Conservation (phyloP, 2,329 filamentous ascomycete genomes). For the Onygenales sp. region DNA sequence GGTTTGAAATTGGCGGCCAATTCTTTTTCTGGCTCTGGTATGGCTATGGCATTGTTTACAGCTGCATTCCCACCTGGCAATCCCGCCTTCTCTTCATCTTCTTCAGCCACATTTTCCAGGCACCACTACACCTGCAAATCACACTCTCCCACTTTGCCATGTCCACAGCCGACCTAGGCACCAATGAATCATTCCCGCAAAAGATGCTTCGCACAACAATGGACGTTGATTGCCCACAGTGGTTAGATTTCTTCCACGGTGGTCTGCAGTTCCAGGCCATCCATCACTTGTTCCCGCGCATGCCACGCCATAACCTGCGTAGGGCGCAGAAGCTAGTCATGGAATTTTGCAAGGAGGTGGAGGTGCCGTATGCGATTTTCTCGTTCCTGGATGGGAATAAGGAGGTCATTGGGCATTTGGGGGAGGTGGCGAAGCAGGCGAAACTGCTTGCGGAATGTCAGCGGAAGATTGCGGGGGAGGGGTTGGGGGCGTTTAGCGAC, state of each 20-base stretch:
- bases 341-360: conserved; percentile 72
- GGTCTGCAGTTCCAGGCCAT: conserved; percentile 85
- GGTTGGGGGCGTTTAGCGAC: conserved; percentile 11
- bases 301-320: conserved; percentile 77
- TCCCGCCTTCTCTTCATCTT: conserved; percentile 66
- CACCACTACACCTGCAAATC: conserved; percentile 80
- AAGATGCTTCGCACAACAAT: conserved; percentile 88
- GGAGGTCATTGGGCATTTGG: conserved; percentile 65
- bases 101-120: conserved; percentile 70
- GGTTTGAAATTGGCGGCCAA: conserved; percentile 67
- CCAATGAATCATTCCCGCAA: conserved; percentile 77
- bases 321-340: conserved; percentile 64
- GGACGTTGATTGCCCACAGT: conserved; percentile 80
- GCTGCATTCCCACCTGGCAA: conserved; percentile 57
- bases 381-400: conserved; percentile 78
- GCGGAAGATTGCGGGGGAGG: conserved; percentile 24
- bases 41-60: conserved; percentile 72
- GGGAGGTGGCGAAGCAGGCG: conserved; percentile 71
- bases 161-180: conserved; percentile 79
- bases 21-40: conserved; percentile 80
- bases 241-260: conserved; percentile 84
- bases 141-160: conserved; percentile 89
- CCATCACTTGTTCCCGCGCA: conserved; percentile 74
- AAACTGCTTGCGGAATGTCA: conserved; percentile 68
- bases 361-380: conserved; percentile 76